Evolutionary conservation across 768 basidiomycete species (phyloP).

Genomic region (Fibroporia radiculosa): DNA sequence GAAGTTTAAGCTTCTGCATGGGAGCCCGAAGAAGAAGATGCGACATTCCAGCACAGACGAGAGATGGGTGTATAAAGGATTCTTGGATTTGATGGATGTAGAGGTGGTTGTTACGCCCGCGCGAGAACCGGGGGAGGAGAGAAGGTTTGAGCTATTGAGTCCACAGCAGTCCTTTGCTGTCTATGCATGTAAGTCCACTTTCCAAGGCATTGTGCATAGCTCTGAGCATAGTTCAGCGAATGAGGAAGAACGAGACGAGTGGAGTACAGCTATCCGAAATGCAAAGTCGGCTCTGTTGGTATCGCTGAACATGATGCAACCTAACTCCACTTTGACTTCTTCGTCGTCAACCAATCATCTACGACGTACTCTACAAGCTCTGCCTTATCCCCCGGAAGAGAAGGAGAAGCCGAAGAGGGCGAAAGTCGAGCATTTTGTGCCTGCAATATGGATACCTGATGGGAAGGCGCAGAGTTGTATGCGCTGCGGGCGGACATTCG

Average conservation of each 20-base stretch:
- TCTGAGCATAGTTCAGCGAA: slow-evolving; percentile 29
- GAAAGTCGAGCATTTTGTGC: slow-evolving; percentile 76
- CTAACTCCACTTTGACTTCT: slow-evolving; percentile 76
- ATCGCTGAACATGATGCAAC: slow-evolving; percentile 62
- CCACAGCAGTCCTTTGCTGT: slow-evolving; percentile 73
- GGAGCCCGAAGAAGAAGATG: slow-evolving; percentile 21
- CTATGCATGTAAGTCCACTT: slow-evolving; percentile 46
- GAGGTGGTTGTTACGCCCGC: slow-evolving; percentile 57
- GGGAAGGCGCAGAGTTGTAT: slow-evolving; percentile 77
- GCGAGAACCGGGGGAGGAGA: slow-evolving; percentile 42
- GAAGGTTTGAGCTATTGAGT: slow-evolving; percentile 65
- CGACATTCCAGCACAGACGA: slow-evolving; percentile 41
- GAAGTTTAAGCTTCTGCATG: slow-evolving; percentile 13
- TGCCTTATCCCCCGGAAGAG: slow-evolving; percentile 56
- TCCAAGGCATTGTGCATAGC: background rate
- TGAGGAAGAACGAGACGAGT: slow-evolving; percentile 52
- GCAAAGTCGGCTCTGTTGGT: slow-evolving; percentile 67
- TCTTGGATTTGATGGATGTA: slow-evolving; percentile 61
- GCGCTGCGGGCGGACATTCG: slow-evolving; percentile 72
- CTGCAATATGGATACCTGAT: slow-evolving; percentile 91
- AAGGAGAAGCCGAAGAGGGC: slow-evolving; percentile 32
- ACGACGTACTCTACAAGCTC: slow-evolving; percentile 62
- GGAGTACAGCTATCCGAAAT: slow-evolving; percentile 59
- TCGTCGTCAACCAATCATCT: slow-evolving; percentile 72
- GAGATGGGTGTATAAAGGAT: slow-evolving; percentile 67